Evolutionary conservation across 2,329 filamentous ascomycete genomes (phyloP).

Genomic region (Neonectria ditissima): DNA sequence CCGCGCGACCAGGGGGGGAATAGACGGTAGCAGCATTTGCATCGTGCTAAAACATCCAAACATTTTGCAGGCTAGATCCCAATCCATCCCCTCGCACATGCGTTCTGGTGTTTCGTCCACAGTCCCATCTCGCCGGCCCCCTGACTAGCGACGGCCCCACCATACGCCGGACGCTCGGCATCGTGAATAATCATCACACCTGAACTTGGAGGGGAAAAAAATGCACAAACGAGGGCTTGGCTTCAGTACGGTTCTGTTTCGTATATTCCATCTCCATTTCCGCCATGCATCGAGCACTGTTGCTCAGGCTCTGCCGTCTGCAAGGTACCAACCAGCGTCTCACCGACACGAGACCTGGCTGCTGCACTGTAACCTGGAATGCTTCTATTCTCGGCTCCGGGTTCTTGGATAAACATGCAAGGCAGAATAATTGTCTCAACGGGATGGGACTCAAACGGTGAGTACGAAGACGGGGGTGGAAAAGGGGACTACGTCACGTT

Average conservation of each 20-base stretch:
- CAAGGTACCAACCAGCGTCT: constrained; percentile 22
- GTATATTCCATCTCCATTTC: too few relatives aligned
- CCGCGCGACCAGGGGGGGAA: background rate
- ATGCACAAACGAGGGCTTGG: too few relatives aligned
- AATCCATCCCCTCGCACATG: background rate
- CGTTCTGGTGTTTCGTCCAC: background rate
- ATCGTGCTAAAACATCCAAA: background rate
- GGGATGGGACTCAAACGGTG: background rate
- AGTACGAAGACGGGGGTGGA: too few relatives aligned
- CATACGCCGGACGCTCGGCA: background rate
- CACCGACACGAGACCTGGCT: constrained; percentile 6
- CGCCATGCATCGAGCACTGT: too few relatives aligned
- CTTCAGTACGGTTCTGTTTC: too few relatives aligned
- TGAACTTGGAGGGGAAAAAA: too few relatives aligned
- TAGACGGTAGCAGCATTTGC: background rate
- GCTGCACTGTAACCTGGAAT: background rate
- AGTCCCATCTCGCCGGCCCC: background rate
- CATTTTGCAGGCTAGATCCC: background rate
- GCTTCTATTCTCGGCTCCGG: background rate
- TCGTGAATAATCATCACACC: background rate
- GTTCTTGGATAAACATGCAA: background rate
- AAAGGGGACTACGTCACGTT: background rate
- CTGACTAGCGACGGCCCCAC: background rate
- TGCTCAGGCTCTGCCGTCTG: too few relatives aligned
- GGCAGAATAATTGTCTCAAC: background rate